phyloP scores from a whole-genome alignment of 73 alveolate species.

The Paramecium pentaurelia region DNA sequence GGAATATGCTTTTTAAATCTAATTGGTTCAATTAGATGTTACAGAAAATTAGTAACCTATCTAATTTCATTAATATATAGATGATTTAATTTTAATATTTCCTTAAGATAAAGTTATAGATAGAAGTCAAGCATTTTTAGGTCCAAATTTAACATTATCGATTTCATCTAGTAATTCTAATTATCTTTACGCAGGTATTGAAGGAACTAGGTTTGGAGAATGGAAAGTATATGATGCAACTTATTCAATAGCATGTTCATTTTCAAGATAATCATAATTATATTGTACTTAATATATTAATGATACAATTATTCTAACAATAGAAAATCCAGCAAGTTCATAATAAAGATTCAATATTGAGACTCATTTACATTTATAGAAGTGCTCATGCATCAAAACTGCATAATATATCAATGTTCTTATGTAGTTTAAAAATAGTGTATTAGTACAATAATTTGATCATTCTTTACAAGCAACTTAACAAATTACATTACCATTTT shows the following conservation, averaged over 20 bases:
- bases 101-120: not conserved
- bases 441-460: not conserved
- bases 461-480: too few species aligned
- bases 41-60: not conserved
- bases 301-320: too few species aligned
- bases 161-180: not conserved
- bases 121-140: not conserved
- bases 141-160: not conserved
- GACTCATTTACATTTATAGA: not conserved
- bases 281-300: not conserved
- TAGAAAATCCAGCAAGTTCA: not conserved
- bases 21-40: not conserved
- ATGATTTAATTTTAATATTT: too few species aligned
- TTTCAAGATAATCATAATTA: too few species aligned
- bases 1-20: too few species aligned
- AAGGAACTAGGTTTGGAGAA: too few species aligned
- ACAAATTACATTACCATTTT: too few species aligned
- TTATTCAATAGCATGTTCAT: not conserved
- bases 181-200: too few species aligned
- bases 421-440: not conserved
- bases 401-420: not conserved
- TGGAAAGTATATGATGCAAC: too few species aligned
- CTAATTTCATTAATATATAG: too few species aligned
- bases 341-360: too few species aligned
- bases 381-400: not conserved